A percentile compares a stretch with the other conserved stretches of the same genome.
phyloP scores from a whole-genome alignment of 1,284 basidiomycete genomes.

The Nidula niveotomentosa region DNA sequence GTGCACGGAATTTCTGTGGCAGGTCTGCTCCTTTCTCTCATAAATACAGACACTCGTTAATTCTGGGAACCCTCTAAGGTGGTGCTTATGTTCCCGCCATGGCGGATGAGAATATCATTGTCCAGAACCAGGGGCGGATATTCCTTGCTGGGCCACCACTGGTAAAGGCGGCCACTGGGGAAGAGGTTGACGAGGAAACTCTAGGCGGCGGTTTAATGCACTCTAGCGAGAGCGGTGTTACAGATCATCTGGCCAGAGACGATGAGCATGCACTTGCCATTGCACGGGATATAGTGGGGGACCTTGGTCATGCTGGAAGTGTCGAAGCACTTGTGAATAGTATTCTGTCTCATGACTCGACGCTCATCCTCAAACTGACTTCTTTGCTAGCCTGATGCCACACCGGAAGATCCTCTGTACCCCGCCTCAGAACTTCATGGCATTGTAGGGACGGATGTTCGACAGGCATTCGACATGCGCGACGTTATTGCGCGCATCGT shows the following conservation, averaged over 20 bases:
- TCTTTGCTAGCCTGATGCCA: conserved; percentile 46
- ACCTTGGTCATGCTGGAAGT: conserved; percentile 68
- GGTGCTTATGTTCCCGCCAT: conserved; percentile 96
- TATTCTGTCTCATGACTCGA: not conserved
- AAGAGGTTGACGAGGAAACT: conserved; percentile 91
- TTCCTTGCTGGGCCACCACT: conserved; percentile 96
- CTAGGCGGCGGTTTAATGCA: conserved; percentile 95
- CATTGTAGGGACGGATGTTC: conserved; percentile 87
- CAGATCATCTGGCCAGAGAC: conserved; percentile 87
- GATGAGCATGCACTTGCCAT: conserved; percentile 90
- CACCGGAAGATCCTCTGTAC: conserved; percentile 78
- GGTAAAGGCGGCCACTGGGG: conserved; percentile 94
- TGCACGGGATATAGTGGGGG: conserved; percentile 79
- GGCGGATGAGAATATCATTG: conserved; percentile 96
- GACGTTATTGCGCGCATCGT: conserved; percentile 92
- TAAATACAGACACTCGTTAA: not conserved
- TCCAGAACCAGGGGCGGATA: conserved; percentile 90
- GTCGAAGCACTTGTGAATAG: conserved; percentile 44
- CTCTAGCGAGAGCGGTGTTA: conserved; percentile 90
- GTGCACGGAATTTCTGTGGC: conserved; percentile 96
- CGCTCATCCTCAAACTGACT: not conserved
- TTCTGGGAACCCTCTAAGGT: conserved; percentile 30
- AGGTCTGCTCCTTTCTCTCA: conserved; percentile 32
- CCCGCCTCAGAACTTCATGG: conserved; percentile 82
- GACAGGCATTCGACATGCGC: conserved; percentile 90